Conservation (phyloP, 768 basidiomycete species). For the Calocera viscosa region DNA sequence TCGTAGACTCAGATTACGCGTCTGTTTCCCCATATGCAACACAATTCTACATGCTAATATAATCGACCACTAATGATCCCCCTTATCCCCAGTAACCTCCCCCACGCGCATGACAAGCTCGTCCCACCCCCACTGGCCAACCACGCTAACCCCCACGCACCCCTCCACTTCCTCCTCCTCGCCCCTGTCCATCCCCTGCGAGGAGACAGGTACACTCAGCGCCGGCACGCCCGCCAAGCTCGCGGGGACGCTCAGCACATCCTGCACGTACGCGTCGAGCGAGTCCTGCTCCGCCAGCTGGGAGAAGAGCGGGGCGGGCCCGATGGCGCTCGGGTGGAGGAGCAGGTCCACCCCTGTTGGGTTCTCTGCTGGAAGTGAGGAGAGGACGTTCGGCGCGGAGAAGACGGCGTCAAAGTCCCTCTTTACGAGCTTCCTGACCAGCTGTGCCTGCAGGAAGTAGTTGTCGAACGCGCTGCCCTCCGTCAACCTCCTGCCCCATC, state of each 20-base stretch:
- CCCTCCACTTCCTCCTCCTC: constrained; percentile 41
- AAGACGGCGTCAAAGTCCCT: constrained; percentile 66
- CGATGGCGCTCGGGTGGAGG: constrained; percentile 75
- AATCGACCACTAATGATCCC: background rate
- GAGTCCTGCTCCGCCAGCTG: constrained; percentile 15
- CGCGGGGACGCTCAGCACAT: constrained; percentile 83
- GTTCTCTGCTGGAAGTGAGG: background rate
- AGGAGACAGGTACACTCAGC: constrained; percentile 47
- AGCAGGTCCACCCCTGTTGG: constrained; percentile 56
- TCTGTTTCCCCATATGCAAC: too few species aligned
- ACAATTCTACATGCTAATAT: too few species aligned
- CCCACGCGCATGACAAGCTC: constrained; percentile 20
- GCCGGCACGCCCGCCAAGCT: constrained; percentile 82
- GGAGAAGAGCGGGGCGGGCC: constrained; percentile 58
- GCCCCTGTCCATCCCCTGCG: constrained; percentile 20
- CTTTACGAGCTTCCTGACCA: constrained; percentile 57
- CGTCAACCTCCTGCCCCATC: constrained; percentile 6
- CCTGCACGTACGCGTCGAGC: constrained; percentile 67
- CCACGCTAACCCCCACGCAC: constrained; percentile 73
- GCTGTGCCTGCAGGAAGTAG: constrained; percentile 87
- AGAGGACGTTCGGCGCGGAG: constrained; percentile 39
- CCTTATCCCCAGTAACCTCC: constrained; percentile 10
- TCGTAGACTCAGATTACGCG: too few species aligned
- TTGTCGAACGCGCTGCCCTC: constrained; percentile 83
- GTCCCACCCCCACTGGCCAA: constrained; percentile 71